Percentiles rank a stretch among this genome's conserved stretches.
phyloP scores from a whole-genome alignment of 2,329 filamentous ascomycete genomes.

The Colletotrichum higginsianum region DNA sequence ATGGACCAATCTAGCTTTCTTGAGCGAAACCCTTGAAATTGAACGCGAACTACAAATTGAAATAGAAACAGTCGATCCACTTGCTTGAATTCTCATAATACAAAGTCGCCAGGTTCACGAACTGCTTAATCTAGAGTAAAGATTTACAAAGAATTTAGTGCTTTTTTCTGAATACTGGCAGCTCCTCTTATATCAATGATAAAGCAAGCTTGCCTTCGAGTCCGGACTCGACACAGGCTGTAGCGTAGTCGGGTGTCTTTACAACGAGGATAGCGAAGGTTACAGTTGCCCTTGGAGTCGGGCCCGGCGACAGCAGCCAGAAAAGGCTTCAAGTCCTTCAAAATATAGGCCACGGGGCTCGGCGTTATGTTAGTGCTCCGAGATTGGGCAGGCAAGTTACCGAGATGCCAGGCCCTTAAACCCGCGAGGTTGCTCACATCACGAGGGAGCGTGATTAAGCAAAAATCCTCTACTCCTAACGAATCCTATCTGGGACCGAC shows the following conservation, averaged over 20 bases:
- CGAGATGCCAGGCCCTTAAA: slow-evolving; percentile 78
- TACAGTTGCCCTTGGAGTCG: slow-evolving; percentile 74
- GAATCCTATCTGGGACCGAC: slow-evolving; percentile 68
- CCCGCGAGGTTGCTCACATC: slow-evolving; percentile 72
- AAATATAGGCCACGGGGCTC: slow-evolving; percentile 75
- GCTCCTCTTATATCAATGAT: too few species aligned
- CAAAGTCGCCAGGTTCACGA: too few species aligned
- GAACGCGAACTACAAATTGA: too few species aligned
- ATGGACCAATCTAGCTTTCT: too few species aligned
- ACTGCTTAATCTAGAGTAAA: too few species aligned
- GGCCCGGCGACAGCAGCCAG: slow-evolving; percentile 75
- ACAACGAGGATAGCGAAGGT: slow-evolving; percentile 70
- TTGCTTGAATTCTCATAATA: too few species aligned
- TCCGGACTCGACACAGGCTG: slow-evolving; percentile 67
- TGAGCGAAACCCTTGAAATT: too few species aligned
- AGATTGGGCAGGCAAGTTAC: slow-evolving; percentile 76
- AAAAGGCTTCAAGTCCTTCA: slow-evolving; percentile 75
- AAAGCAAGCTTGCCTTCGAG: slow-evolving; percentile 63
- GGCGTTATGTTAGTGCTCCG: slow-evolving; percentile 75
- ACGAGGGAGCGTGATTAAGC: slow-evolving; percentile 73
- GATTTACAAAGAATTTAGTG: too few species aligned
- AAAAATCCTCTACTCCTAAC: slow-evolving; percentile 69
- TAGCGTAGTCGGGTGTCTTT: slow-evolving; percentile 71
- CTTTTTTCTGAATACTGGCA: too few species aligned
- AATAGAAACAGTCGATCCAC: too few species aligned